Percentiles rank a stretch among this genome's conserved stretches.
Conservation (phyloP, 345 rosid genomes). For the Triadica sebifera region DNA sequence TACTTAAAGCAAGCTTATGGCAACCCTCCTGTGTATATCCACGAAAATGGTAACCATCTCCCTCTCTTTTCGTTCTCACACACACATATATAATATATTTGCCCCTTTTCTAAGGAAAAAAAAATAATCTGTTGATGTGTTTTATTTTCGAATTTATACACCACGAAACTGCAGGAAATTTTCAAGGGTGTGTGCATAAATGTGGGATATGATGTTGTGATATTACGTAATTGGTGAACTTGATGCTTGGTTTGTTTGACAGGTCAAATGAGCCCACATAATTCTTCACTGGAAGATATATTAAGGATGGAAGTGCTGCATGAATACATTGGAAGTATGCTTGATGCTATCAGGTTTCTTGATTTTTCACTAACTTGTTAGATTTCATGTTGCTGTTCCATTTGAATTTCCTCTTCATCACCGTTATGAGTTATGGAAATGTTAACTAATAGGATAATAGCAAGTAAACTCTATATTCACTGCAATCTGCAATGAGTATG, state of each 20-base stretch:
- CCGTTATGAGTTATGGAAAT: neutral
- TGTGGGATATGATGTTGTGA: too few relatives aligned
- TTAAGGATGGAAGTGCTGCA: constrained; percentile 41
- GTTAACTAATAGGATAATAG: too few relatives aligned
- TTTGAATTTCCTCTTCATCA: neutral
- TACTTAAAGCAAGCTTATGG: constrained; percentile 37
- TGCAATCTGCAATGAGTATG: too few relatives aligned
- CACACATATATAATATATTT: neutral
- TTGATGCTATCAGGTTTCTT: constrained; percentile 46
- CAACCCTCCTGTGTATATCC: constrained; percentile 42
- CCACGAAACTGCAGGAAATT: neutral
- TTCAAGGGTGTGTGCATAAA: too few relatives aligned
- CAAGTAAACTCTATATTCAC: neutral
- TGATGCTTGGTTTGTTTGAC: neutral
- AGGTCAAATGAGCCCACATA: constrained; percentile 46
- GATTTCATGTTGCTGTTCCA: neutral
- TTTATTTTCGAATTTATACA: too few relatives aligned
- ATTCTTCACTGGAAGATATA: constrained; percentile 42
- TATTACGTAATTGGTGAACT: too few relatives aligned
- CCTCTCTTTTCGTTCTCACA: neutral
- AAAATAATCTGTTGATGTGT: too few relatives aligned
- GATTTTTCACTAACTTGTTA: neutral
- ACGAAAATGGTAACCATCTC: constrained; percentile 42
- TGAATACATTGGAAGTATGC: constrained; percentile 44
- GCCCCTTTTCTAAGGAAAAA: too few relatives aligned